Base-by-base conservation (phyloP, 1,284 basidiomycete species). In the Ustilago bromivora region DNA sequence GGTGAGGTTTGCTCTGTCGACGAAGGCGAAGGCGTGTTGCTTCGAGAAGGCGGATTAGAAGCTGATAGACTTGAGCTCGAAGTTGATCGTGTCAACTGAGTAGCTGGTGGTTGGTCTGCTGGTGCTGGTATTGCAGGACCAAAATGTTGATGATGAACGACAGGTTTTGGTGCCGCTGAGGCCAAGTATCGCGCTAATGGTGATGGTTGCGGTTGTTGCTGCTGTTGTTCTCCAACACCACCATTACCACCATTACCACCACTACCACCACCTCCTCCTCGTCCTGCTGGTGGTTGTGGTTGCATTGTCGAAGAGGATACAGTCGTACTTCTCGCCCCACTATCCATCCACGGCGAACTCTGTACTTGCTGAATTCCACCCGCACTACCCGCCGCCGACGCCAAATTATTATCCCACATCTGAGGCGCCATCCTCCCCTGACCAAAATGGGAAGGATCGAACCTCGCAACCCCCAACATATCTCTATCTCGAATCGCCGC, bases 401-500 rank as follows among this genome's bases (percentile, higher is more conserved):
- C 61, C 4, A 67, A 32, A 36, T 72, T 63, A 41, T 72, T 67
- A n/a, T 61, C 65, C 65, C 70, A 72, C 47, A 61, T 34, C 15
- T 53, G 32, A 9, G 52, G 46, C 9, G 51, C 64, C 19, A n/a
- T 23, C 11, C 65, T 52, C 0, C 70, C 70, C 38, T 66, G 65
- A 3, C 19, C 15, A 3, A 53, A 57, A 35, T 72, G 65, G 3
- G 13, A 53, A 31, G 65, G 61, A 53, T 67, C 43, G 34, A 72
- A 72, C 40, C 70, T 53, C 35, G 70, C 70, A n/a, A 72, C 13
- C 5, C 70, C 70, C 28, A 72, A 41, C 40, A 43, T 64, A 35
- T 71, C 73, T 46, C 54, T 41, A 36, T 76, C 73, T 2, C 73
- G 10, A 15, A 76, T 62, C 32, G 73, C 73, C 3, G 68, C 73